Base-by-base conservation (phyloP, 1,139 yeast species). In the Meyerozyma elateridarum region DNA sequence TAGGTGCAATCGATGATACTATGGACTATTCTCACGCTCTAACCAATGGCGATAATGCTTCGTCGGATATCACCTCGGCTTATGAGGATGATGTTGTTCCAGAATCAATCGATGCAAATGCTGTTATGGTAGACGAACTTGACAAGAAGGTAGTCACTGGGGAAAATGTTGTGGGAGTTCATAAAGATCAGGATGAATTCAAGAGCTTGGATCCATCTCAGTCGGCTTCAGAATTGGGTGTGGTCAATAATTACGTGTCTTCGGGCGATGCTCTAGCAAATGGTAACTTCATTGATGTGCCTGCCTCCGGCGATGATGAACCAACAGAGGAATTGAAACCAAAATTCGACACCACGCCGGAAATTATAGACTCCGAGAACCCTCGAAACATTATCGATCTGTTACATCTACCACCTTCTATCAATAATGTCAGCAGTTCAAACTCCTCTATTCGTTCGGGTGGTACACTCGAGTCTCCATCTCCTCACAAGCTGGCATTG, bases 261-360 rank as follows among this genome's bases (percentile, higher is more conserved):
- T 32, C 34, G 20, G 34, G 19, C 15, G 20, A 30, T 17, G 22
- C 38, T 6, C 37, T 34, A 8, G 41, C 35, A 11, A 40, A 40
- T 12, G 34, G 36, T 28, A 40, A 36, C 15, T 49, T 48, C 11
- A 54, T 47, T 31, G 53, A 44, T 26, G 49, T 41, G 3, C 38
- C 37, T 2, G 32, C 38, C 12, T 40, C 36, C 12, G 42, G 35
- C 6, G 46, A 52, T 2, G 40, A 45, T 13, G 33, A 34, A 12
- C 41, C 59, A 15, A 60, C 62, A 5, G 47, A 46, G 25, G 52
- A 49, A 4, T 49, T 59, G 32, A 51, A 58, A 25, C 70, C 70
- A 1, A 57, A 48, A 3, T 61, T 63, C 39, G 65, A 59, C 28
- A 41, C 45, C 17, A 22, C 13, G 15, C 30, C 33, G 5, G 39